phyloP scores from a whole-genome alignment of 1,284 basidiomycete genomes.

The Malassezia nana region DNA sequence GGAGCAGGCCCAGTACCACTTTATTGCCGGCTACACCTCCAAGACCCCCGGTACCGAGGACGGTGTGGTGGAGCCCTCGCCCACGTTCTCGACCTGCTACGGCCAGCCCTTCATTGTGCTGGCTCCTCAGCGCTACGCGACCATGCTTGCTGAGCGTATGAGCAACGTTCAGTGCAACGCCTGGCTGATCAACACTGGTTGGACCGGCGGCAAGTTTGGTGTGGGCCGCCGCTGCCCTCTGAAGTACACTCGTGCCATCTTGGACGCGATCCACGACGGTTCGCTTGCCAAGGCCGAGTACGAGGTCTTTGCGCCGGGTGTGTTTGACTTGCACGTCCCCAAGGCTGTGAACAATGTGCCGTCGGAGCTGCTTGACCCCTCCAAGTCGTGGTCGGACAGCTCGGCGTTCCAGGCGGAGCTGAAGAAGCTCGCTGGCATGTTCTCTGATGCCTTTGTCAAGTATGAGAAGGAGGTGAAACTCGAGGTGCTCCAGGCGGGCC shows the following conservation, averaged over 20 bases:
- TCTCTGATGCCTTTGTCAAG: constrained; percentile 45
- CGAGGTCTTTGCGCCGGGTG: constrained; percentile 58
- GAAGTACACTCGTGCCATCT: constrained; percentile 74
- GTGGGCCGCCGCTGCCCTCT: constrained; percentile 49
- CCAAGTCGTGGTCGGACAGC: constrained; percentile 36
- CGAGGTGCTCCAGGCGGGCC: constrained; percentile 40
- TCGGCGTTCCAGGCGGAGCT: constrained; percentile 37
- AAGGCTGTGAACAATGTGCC: constrained; percentile 33
- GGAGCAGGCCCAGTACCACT: constrained; percentile 81
- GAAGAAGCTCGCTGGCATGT: constrained; percentile 47
- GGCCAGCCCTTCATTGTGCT: constrained; percentile 97
- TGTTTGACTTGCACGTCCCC: constrained; percentile 44
- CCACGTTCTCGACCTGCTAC: constrained; percentile 98
- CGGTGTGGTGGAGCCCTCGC: constrained; percentile 92
- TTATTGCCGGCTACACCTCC: constrained; percentile 61
- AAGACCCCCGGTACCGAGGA: constrained; percentile 94
- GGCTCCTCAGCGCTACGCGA: constrained; percentile 70
- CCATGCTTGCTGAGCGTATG: constrained; percentile 96
- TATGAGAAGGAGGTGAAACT: constrained; percentile 39
- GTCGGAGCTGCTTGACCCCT: constrained; percentile 36
- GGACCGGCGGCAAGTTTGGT: constrained; percentile 92
- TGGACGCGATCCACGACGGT: constrained; percentile 93
- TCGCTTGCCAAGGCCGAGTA: constrained; percentile 74
- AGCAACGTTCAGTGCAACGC: constrained; percentile 78
- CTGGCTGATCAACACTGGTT: constrained; percentile 99